These are phyloP conservation scores for Geranium brycei DNA, from an alignment of 345 rosid genomes.

Conservation along the genomic window DNA sequence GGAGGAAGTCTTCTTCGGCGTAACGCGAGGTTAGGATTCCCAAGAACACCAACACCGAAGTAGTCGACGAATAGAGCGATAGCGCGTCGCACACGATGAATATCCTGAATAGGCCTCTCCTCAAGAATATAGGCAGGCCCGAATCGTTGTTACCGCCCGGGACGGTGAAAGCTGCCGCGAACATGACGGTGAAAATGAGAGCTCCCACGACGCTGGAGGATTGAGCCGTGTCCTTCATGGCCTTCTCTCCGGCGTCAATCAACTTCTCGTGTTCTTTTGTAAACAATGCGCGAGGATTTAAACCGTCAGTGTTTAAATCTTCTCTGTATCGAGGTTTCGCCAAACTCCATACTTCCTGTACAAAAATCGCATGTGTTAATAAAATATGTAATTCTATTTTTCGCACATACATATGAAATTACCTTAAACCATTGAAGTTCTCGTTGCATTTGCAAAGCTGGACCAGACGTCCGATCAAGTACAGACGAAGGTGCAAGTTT, in stretches of 20 bases:
- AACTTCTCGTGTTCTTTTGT: slow-evolving; percentile 35
- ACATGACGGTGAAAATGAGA: too few relatives aligned
- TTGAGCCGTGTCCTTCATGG: slow-evolving; percentile 44
- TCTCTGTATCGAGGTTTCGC: slow-evolving; percentile 54
- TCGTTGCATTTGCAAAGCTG: slow-evolving; percentile 75
- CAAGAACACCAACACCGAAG: slow-evolving; percentile 1
- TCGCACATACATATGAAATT: not conserved
- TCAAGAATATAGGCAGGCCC: not conserved
- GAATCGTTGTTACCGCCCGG: slow-evolving; percentile 6
- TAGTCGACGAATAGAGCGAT: not conserved
- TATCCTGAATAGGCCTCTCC: not conserved
- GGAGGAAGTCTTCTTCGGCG: not conserved
- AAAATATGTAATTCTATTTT: too few relatives aligned
- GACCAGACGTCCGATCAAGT: slow-evolving; percentile 53
- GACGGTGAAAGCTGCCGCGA: not conserved
- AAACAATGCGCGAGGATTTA: slow-evolving; percentile 43
- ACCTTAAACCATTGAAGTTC: slow-evolving; percentile 81
- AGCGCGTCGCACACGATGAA: slow-evolving; percentile 9
- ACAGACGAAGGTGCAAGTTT: slow-evolving; percentile 39
- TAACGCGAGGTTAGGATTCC: slow-evolving; percentile 8
- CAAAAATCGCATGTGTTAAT: too few relatives aligned
- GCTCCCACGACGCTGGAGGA: slow-evolving; percentile 16
- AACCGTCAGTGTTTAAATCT: slow-evolving; percentile 29
- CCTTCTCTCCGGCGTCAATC: slow-evolving; percentile 33
- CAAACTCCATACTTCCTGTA: slow-evolving; percentile 56